phyloP scores from a whole-genome alignment of 495 filamentous ascomycete species.

The Oleoguttula mirabilis region DNA sequence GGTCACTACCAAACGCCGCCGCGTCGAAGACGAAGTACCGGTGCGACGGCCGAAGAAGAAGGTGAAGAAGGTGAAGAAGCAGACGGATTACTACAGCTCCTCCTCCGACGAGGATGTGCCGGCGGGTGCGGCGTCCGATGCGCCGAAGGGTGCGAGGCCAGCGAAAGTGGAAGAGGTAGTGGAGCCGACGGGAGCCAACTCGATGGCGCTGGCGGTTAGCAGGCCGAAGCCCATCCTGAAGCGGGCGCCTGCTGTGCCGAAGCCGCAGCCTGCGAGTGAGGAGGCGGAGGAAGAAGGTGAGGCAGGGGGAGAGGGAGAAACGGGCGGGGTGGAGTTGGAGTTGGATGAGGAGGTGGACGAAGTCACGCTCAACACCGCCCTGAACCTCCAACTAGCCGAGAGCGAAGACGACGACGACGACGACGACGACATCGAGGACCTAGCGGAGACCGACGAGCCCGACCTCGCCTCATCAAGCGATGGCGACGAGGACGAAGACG shows the following conservation, averaged over 20 bases:
- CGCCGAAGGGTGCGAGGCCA: too few relatives aligned
- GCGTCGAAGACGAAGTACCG: slow-evolving; percentile 26
- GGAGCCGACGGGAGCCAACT: too few relatives aligned
- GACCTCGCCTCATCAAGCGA: not conserved
- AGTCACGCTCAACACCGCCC: slow-evolving; percentile 24
- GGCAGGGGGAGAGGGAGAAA: too few relatives aligned
- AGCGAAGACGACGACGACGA: slow-evolving; percentile 43
- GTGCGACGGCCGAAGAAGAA: slow-evolving; percentile 25
- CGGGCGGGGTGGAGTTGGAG: slow-evolving; percentile 9
- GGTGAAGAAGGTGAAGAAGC: slow-evolving; percentile 59
- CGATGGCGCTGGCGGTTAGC: too few relatives aligned
- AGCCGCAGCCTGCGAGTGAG: too few relatives aligned
- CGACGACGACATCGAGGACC: slow-evolving; percentile 57
- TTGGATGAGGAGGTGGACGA: slow-evolving; percentile 23
- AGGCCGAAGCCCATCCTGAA: slow-evolving; percentile 16
- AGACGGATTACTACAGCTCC: slow-evolving; percentile 60
- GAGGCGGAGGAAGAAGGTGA: too few relatives aligned
- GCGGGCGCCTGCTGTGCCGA: too few relatives aligned
- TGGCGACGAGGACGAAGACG: slow-evolving; percentile 29
- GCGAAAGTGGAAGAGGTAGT: too few relatives aligned
- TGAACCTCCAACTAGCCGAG: slow-evolving; percentile 29
- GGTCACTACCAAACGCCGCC: slow-evolving; percentile 20
- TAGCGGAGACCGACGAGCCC: not conserved
- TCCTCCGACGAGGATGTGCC: slow-evolving; percentile 31
- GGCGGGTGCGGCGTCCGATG: slow-evolving; percentile 2